Conservation (phyloP, 2,329 filamentous ascomycete genomes). For the Epichloe brachyelytri region DNA sequence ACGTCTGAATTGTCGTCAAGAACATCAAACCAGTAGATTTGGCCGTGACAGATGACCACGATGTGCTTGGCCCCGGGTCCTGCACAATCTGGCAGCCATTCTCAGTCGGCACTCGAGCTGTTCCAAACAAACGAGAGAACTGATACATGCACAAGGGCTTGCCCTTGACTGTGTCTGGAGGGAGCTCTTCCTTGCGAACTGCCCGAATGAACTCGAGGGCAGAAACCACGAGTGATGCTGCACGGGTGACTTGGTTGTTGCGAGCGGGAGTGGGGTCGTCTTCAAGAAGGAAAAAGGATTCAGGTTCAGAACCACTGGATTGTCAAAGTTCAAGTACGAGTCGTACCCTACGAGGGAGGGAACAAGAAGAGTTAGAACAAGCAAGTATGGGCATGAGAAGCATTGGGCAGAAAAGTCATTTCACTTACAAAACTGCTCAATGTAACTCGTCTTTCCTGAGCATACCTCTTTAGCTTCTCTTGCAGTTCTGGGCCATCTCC, state of each 20-base stretch:
- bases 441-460: slow-evolving; percentile 84
- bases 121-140: slow-evolving; percentile 89
- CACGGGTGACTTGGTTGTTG: slow-evolving; percentile 91
- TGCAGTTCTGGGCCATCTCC: slow-evolving; percentile 74
- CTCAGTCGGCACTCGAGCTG: slow-evolving; percentile 84
- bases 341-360: slow-evolving; percentile 64
- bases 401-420: not conserved
- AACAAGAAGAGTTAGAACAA: slow-evolving; percentile 4
- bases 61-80: slow-evolving; percentile 84
- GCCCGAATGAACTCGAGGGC: slow-evolving; percentile 86
- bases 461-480: slow-evolving; percentile 81
- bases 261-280: slow-evolving; percentile 93
- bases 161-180: slow-evolving; percentile 73
- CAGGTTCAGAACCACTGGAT: slow-evolving; percentile 90
- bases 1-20: slow-evolving; percentile 87
- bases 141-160: slow-evolving; percentile 95
- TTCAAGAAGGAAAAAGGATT: slow-evolving; percentile 93
- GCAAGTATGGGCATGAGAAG: not conserved
- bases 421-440: slow-evolving; percentile 90
- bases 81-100: slow-evolving; percentile 94
- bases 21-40: slow-evolving; percentile 99
- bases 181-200: slow-evolving; percentile 82
- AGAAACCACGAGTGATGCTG: slow-evolving; percentile 82
- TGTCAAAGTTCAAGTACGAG: slow-evolving; percentile 95
- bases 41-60: slow-evolving; percentile 83